A percentile compares a stretch with the other conserved stretches of the same genome.
Evolutionary conservation across 371 early-diverging fungal genomes (phyloP).

Genomic region (Apophysomyces ossiformis): DNA sequence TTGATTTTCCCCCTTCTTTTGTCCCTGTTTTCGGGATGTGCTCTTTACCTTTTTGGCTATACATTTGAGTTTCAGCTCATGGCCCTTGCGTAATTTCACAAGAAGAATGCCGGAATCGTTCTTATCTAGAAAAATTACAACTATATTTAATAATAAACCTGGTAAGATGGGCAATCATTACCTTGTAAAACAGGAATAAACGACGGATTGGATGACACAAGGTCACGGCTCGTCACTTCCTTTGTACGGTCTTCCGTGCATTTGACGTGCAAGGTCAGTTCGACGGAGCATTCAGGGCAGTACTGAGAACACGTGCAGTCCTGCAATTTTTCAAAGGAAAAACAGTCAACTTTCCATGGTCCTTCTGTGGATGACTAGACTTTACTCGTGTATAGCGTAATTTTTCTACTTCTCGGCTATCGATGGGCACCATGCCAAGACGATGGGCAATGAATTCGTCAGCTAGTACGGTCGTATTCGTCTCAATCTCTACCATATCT

Average conservation of each 20-base stretch:
- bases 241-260: conserved; percentile 78
- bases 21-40: background rate
- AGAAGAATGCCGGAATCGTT: conserved; percentile 87
- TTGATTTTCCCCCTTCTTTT: background rate
- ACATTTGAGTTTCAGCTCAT: conserved; percentile 88
- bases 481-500: conserved; percentile 95
- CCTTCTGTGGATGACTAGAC: background rate
- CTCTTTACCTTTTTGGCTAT: conserved; percentile 77
- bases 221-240: conserved; percentile 84
- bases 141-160: background rate
- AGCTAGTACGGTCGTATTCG: conserved; percentile 95
- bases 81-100: conserved; percentile 91
- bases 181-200: conserved; percentile 80
- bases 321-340: conserved; percentile 26
- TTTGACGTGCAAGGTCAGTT: conserved; percentile 83
- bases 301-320: conserved; percentile 93
- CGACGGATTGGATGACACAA: conserved; percentile 77
- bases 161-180: conserved; percentile 23
- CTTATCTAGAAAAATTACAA: conserved; percentile 32
- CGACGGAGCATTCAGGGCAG: conserved; percentile 92
- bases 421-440: conserved; percentile 97
- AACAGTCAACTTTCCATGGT: background rate
- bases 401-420: conserved; percentile 74
- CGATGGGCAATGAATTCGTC: conserved; percentile 99
- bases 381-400: conserved; percentile 85